phyloP scores from a whole-genome alignment of 1,284 basidiomycete genomes.

The Xerocomus amazonicus region DNA sequence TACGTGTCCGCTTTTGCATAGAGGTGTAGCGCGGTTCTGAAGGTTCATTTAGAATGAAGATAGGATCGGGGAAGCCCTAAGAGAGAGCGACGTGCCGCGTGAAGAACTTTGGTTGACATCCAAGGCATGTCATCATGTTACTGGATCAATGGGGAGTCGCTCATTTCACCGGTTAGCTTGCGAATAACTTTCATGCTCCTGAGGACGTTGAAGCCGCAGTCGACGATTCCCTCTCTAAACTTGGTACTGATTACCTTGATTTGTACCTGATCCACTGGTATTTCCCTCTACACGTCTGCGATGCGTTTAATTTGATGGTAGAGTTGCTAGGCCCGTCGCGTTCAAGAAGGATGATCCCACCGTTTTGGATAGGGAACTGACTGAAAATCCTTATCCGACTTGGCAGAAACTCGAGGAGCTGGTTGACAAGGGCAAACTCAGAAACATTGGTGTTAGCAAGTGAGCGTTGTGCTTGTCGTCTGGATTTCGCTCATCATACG shows the following conservation, averaged over 20 bases:
- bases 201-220: constrained; percentile 65
- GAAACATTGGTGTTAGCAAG: constrained; percentile 84
- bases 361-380: constrained; percentile 57
- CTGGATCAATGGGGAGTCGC: not conserved
- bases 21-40: constrained; percentile 4
- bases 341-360: constrained; percentile 56
- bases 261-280: constrained; percentile 84
- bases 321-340: constrained; percentile 55
- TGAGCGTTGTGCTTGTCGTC: constrained; percentile 30
- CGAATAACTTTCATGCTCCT: constrained; percentile 66
- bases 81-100: constrained; percentile 52
- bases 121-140: constrained; percentile 32
- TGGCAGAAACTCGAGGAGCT: constrained; percentile 84
- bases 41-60: constrained; percentile 57
- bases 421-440: constrained; percentile 72
- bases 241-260: constrained; percentile 78
- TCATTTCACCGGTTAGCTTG: constrained; percentile 42
- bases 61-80: constrained; percentile 71
- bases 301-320: not conserved
- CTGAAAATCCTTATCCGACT: constrained; percentile 72
- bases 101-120: constrained; percentile 67
- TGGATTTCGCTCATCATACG: constrained; percentile 1
- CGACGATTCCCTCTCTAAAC: constrained; percentile 62
- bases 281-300: constrained; percentile 15
- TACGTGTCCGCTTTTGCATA: constrained; percentile 20